Evolutionary conservation across 495 filamentous ascomycete genomes (phyloP), one percentile per base, ranked within the genome.

Genomic region (Tetracladium setigerum): DNA sequence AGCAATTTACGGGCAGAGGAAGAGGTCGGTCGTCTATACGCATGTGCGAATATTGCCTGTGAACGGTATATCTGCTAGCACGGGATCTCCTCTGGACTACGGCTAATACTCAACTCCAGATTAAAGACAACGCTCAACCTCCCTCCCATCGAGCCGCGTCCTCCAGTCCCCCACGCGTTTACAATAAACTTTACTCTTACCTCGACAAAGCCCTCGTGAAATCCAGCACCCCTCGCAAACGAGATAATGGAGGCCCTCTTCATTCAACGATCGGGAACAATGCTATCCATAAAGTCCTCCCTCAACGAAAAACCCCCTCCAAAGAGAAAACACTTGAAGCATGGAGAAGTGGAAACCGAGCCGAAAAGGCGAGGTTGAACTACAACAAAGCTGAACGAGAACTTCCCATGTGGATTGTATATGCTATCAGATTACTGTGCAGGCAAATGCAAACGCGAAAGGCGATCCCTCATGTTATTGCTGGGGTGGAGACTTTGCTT

Each of bases 11-110:
- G 89, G 57, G 74, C 82, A 7, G 87, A 92, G 46, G 91, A 98
- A 63, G 91, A 98, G 61, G 81, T 89, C 51, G 86, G 84, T 14
- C 78, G 91, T 6, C 75, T 80, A 9, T 95, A 92, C 64, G 87
- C 86, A 9, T 97, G 94, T 61, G 86, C 89, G 1, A 83, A 97
- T 62, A 77, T 98, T 30, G 92, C 92, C 33, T 96, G 91, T 66
- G 86, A 89, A 63, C 77, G 87, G 85, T 86, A 40, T 40, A 43
- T 4, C 16, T 35, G 22, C 19, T 12, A 8, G 18, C 30, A 15
- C 24, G 37, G 40, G 44, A 30, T 10, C 7, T 3, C 3, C 3
- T 27, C 7, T 44, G 34, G 36, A 38, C 35, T 38, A 12, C 18
- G 24, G 30, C 37, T 24, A 15, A 45, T 12, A 15, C 34, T 49